Evolutionary conservation across 192 early-diverging fungal genomes (phyloP).

Genomic region (Chytriomyces sp.): DNA sequence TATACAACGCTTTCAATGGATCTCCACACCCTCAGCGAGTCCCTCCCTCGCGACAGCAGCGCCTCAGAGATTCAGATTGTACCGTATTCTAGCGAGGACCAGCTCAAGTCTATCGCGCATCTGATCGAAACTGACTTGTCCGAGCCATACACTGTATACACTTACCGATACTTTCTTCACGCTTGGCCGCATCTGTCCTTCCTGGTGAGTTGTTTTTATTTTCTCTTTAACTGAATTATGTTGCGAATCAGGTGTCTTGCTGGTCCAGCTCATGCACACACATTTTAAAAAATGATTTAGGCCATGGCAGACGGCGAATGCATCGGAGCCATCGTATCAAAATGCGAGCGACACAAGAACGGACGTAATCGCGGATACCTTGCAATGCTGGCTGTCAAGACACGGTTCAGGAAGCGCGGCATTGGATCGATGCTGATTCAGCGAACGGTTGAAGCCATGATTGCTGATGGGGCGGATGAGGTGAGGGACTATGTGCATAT

Average conservation of each 20-base stretch:
- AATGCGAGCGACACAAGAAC: conserved; percentile 76
- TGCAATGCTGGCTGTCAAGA: conserved; percentile 94
- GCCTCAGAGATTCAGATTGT: conserved; percentile 29
- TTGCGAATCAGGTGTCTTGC: not conserved
- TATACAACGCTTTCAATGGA: too few species aligned
- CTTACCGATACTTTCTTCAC: conserved; percentile 94
- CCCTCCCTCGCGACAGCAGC: not conserved
- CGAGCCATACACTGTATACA: conserved; percentile 96
- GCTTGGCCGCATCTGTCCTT: conserved; percentile 91
- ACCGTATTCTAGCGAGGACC: conserved; percentile 72
- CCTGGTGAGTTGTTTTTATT: conserved; percentile 54
- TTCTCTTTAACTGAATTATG: not conserved
- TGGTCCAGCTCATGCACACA: not conserved
- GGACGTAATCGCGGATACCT: conserved; percentile 85
- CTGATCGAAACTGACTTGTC: conserved; percentile 95
- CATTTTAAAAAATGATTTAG: conserved; percentile 37
- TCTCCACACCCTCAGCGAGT: not conserved
- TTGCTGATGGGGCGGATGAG: conserved; percentile 31
- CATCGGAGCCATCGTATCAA: conserved; percentile 89
- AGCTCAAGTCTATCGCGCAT: conserved; percentile 75
- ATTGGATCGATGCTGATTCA: conserved; percentile 80
- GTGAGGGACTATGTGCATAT: conserved; percentile 4
- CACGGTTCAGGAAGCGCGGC: conserved; percentile 74
- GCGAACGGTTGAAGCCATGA: conserved; percentile 78
- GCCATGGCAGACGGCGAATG: conserved; percentile 61